phyloP scores from a whole-genome alignment of 495 filamentous ascomycete species.

The Tuber borchii region DNA sequence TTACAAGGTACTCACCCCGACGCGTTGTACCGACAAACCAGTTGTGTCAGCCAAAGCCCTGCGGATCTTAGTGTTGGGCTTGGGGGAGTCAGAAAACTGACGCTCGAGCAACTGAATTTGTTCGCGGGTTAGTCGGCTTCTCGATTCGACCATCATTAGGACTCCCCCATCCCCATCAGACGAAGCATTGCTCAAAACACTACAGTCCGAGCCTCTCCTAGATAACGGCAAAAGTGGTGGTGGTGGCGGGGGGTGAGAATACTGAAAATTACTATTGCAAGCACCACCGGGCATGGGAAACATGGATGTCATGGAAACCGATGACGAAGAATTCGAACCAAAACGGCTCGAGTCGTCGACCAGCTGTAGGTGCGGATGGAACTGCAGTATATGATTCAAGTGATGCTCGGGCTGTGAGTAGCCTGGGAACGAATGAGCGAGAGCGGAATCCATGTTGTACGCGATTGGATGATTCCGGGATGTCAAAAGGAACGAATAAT shows the following conservation, averaged over 20 bases:
- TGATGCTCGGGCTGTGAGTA: slow-evolving; percentile 33
- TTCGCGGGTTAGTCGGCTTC: slow-evolving; percentile 34
- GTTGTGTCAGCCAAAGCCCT: slow-evolving; percentile 32
- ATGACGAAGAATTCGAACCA: slow-evolving; percentile 28
- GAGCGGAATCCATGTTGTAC: slow-evolving; percentile 29
- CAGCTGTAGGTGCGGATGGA: slow-evolving; percentile 20
- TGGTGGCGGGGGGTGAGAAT: slow-evolving; percentile 19
- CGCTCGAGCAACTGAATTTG: slow-evolving; percentile 33
- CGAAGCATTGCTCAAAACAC: slow-evolving; percentile 16
- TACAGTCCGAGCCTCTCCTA: slow-evolving; percentile 34
- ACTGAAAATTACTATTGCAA: slow-evolving; percentile 9
- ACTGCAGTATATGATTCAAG: slow-evolving; percentile 18
- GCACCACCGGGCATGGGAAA: slow-evolving; percentile 28
- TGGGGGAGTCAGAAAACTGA: slow-evolving; percentile 35
- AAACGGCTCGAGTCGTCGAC: slow-evolving; percentile 29
- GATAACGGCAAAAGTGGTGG: slow-evolving; percentile 27
- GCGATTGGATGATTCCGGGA: background rate
- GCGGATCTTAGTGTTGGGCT: slow-evolving; percentile 35
- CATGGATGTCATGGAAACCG: slow-evolving; percentile 25
- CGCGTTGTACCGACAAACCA: slow-evolving; percentile 36
- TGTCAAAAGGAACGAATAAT: background rate
- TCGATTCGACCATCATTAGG: slow-evolving; percentile 28
- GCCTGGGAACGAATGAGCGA: slow-evolving; percentile 33
- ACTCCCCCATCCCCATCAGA: slow-evolving; percentile 19
- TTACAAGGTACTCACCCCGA: slow-evolving; percentile 33